These are phyloP conservation scores for Yamadazyma atlantica DNA, from an alignment of 1,139 yeast species.

Conservation along the genomic window DNA sequence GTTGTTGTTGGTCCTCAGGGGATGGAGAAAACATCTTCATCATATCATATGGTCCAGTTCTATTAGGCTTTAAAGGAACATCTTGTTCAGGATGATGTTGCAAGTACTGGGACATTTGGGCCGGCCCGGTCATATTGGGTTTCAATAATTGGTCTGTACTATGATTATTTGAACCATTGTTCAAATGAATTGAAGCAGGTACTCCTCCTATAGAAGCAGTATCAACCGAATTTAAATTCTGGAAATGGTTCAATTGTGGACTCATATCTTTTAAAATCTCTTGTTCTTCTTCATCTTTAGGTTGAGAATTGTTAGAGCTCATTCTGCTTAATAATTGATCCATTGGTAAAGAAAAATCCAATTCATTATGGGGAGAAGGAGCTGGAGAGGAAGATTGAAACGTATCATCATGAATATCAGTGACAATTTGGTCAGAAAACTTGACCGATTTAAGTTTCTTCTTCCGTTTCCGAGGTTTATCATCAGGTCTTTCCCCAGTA, in stretches of 20 bases:
- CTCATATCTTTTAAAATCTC: conserved; percentile 67
- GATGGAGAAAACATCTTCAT: conserved; percentile 15
- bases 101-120: conserved; percentile 36
- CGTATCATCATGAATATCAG: conserved; percentile 35
- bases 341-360: conserved; percentile 72
- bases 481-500: conserved; percentile 67
- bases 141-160: conserved; percentile 46
- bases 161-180: conserved; percentile 35
- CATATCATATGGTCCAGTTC: too few relatives aligned
- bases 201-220: conserved; percentile 61
- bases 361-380: conserved; percentile 24
- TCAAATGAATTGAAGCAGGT: conserved; percentile 48
- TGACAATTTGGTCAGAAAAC: conserved; percentile 63
- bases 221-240: conserved; percentile 60
- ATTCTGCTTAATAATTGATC: conserved; percentile 59
- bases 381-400: conserved; percentile 15
- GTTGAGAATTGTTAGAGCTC: conserved; percentile 16
- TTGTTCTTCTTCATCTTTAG: conserved; percentile 49
- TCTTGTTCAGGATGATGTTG: conserved; percentile 10
- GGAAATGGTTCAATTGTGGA: conserved; percentile 65
- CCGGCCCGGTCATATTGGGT: conserved; percentile 62
- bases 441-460: conserved; percentile 60
- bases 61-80: too few relatives aligned
- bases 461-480: conserved; percentile 29
- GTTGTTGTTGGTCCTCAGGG: conserved; percentile 5